Evolutionary conservation across 805 yeast genomes (phyloP), one percentile per base, ranked within the genome.

Genomic region (Kodamaea fukazawae): DNA sequence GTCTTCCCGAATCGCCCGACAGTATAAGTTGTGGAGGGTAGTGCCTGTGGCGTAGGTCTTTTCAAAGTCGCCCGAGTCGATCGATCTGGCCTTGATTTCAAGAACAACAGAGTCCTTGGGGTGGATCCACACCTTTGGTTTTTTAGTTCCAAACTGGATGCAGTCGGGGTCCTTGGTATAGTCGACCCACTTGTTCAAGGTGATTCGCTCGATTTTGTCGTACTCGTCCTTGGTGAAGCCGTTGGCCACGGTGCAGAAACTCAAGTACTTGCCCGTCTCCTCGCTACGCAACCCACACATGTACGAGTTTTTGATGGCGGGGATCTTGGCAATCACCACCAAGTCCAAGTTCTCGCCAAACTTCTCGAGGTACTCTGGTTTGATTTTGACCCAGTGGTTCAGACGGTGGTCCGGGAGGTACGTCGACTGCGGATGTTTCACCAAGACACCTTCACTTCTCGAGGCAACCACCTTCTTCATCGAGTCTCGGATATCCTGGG

Each of bases 331-430:
- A 42, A 90, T 80, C 0, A 91, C 76, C 2, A 81, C 67, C 34
- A 89, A 57, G 58, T 91, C 98, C 45, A 89, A 66, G 51, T 86
- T 85, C 47, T 89, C 96, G 7, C 96, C 96, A 58, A 85, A 84
- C 43, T 83, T 87, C 40, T 80, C 83, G 38, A 89, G 65, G 54
- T 89, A 90, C 49, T 90, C 96, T 0, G 98, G 98, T 57, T 91
- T 91, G 2, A 91, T 76, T 54, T 91, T 91, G 11, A 88, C 67
- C 96, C 97, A 91, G n/a, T 71, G 62, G 12, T 73, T 75, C 31
- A 72, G 70, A 36, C 88, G 64, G 25, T 72, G 74, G n/a, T 79
- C 86, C 11, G 85, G 70, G 2, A 62, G 55, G 56, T 91, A 91
- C 11, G 57, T 62, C 2, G 84, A 71, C 9, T 64, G 58, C 1